These are phyloP conservation scores for Phytopythium mirpurense DNA, from an alignment of 352 stramenopile species.

Conservation along the genomic window DNA sequence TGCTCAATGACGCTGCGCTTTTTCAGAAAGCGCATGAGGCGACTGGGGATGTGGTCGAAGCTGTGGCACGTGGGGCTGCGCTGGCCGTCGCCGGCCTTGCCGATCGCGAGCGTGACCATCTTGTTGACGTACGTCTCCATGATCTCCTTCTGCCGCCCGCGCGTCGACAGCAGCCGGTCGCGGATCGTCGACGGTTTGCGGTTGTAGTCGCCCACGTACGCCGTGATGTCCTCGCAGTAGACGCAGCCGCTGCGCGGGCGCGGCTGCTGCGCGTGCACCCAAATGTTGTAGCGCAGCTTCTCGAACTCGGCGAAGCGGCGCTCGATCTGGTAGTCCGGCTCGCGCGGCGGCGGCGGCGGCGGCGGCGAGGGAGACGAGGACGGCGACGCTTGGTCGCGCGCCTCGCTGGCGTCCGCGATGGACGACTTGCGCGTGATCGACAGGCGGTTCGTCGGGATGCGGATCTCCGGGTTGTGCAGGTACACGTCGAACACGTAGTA, in stretches of 20 bases:
- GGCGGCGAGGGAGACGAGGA: no score
- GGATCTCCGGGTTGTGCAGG: conserved; percentile 34
- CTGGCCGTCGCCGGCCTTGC: conserved; percentile 22
- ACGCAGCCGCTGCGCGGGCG: conserved; percentile 20
- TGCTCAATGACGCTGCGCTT: conserved; percentile 20
- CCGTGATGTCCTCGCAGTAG: conserved; percentile 33
- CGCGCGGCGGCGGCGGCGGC: background rate
- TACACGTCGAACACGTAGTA: conserved; percentile 37
- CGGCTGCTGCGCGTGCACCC: conserved; percentile 34
- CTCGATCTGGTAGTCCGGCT: conserved; percentile 36
- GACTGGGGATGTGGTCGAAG: conserved; percentile 34
- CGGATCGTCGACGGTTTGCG: conserved; percentile 20
- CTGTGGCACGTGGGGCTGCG: conserved; percentile 26
- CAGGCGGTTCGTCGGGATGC: conserved; percentile 34
- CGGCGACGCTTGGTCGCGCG: conserved; percentile 7
- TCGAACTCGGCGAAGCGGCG: conserved; percentile 31
- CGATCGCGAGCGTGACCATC: conserved; percentile 26
- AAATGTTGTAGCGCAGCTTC: conserved; percentile 34
- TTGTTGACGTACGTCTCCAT: conserved; percentile 29
- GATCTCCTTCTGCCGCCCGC: conserved; percentile 21
- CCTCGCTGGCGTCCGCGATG: conserved; percentile 3
- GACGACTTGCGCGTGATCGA: conserved; percentile 20
- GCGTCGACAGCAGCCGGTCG: conserved; percentile 25
- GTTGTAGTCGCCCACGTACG: conserved; percentile 23
- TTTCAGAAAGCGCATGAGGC: conserved; percentile 30